Conservation (phyloP, 75 land plant genomes). For the Ceratopteris richardii region DNA sequence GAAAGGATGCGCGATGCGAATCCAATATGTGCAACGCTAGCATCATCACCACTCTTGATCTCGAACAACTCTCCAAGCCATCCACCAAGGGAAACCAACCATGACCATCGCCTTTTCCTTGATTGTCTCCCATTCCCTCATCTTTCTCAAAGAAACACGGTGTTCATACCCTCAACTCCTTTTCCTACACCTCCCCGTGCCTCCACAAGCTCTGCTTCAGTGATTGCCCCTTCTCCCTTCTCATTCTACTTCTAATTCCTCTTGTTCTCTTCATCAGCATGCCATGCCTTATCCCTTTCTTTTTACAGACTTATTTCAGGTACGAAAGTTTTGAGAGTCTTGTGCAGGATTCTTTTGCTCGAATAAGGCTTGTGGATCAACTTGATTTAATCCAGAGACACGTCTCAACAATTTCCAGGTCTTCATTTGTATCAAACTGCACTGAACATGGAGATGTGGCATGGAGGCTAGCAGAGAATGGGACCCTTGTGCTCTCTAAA, state of each 20-base stretch:
- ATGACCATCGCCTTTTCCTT: not conserved
- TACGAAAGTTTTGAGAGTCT: not conserved
- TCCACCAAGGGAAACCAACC: not conserved
- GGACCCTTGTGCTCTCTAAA: too few relatives aligned
- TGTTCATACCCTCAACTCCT: constrained; percentile 13
- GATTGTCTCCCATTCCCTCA: constrained; percentile 14
- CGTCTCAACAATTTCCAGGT: too few relatives aligned
- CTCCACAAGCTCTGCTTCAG: too few relatives aligned
- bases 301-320: not conserved
- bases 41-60: constrained; percentile 58
- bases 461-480: constrained; percentile 12
- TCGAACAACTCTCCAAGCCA: constrained; percentile 19
- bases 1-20: constrained; percentile 52
- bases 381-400: constrained; percentile 11
- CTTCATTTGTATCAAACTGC: too few relatives aligned
- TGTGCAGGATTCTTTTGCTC: constrained; percentile 3
- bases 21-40: too few relatives aligned
- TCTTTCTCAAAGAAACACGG: not conserved
- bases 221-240: constrained; percentile 11
- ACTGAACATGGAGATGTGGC: not conserved
- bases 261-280: constrained; percentile 9
- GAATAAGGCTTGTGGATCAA: constrained; percentile 8
- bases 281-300: not conserved
- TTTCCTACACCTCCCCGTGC: too few relatives aligned
- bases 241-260: not conserved